A percentile compares a stretch with the other conserved stretches of the same genome.
Conservation (phyloP, 2,329 filamentous ascomycete species). For the Bipolaris oryzae region DNA sequence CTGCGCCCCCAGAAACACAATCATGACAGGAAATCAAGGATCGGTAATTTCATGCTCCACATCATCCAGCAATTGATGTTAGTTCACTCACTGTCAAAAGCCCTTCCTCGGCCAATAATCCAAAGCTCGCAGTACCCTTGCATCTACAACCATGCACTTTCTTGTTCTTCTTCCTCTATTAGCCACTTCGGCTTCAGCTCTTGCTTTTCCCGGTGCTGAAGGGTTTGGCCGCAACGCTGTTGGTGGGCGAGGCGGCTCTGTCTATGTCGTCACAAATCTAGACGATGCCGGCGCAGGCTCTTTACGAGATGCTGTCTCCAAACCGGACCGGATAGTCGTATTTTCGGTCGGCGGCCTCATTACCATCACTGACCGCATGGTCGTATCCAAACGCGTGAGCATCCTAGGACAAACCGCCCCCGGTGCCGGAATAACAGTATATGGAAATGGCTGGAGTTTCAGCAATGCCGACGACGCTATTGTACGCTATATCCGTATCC, state of each 20-base stretch:
- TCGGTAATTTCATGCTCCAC: not conserved
- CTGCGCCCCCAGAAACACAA: not conserved
- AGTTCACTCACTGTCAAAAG: not conserved
- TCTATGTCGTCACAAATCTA: slow-evolving; percentile 58
- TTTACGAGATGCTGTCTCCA: slow-evolving; percentile 58
- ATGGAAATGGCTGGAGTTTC: slow-evolving; percentile 61
- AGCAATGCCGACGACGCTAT: slow-evolving; percentile 61
- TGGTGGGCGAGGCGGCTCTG: slow-evolving; percentile 55
- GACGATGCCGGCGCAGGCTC: slow-evolving; percentile 57
- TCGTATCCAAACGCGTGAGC: slow-evolving; percentile 56
- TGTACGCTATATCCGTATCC: slow-evolving; percentile 61
- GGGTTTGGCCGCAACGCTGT: slow-evolving; percentile 57
- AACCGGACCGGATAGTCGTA: slow-evolving; percentile 57
- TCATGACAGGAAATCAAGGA: not conserved
- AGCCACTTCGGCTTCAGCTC: slow-evolving; percentile 22
- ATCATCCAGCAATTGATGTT: not conserved
- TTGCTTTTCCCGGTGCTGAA: slow-evolving; percentile 59
- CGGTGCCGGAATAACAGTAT: slow-evolving; percentile 58
- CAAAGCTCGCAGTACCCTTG: not conserved
- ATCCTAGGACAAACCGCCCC: slow-evolving; percentile 60
- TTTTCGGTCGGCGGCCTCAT: slow-evolving; percentile 60
- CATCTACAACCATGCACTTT: slow-evolving; percentile 19
- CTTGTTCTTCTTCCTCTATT: slow-evolving; percentile 25
- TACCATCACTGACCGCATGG: slow-evolving; percentile 55
- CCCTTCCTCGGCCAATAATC: not conserved